These are phyloP conservation scores for Calocybe cyanea DNA, from an alignment of 768 basidiomycete species.

Conservation along the genomic window DNA sequence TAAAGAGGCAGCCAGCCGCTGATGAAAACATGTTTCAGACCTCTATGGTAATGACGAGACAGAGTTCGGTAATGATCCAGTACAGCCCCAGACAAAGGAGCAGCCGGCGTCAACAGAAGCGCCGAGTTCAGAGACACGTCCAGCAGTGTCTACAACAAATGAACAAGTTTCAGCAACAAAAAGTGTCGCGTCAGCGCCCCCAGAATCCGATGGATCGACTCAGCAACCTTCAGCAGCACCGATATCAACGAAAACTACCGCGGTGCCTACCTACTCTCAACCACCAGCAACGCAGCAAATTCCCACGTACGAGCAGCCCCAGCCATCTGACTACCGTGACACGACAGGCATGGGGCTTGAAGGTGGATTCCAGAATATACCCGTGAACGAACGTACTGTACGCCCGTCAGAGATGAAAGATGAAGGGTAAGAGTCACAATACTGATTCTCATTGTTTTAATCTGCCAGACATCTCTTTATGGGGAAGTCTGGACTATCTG, in stretches of 20 bases:
- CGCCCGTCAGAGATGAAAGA: constrained; percentile 94
- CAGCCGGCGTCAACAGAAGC: constrained; percentile 24
- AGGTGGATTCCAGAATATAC: constrained; percentile 39
- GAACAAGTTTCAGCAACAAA: constrained; percentile 18
- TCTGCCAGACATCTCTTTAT: constrained; percentile 25
- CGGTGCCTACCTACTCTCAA: constrained; percentile 16
- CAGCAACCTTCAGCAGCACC: constrained; percentile 21
- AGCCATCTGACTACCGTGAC: constrained; percentile 47
- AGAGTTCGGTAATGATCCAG: constrained; percentile 48
- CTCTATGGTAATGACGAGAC: constrained; percentile 73
- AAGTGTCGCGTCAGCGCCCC: constrained; percentile 16
- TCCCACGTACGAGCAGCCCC: constrained; percentile 73
- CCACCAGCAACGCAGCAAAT: constrained; percentile 62
- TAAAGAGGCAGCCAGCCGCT: no score
- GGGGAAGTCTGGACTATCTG: constrained; percentile 4
- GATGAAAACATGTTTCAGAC: constrained; percentile 35
- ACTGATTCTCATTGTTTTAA: constrained; percentile 19
- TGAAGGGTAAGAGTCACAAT: constrained; percentile 81
- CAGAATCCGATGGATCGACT: constrained; percentile 10
- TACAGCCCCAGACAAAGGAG: constrained; percentile 30
- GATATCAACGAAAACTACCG: constrained; percentile 15
- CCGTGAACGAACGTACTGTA: constrained; percentile 58
- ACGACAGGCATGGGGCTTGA: constrained; percentile 29
- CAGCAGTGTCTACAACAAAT: constrained; percentile 11
- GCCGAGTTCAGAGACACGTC: constrained; percentile 17